Conservation (phyloP, 2,329 filamentous ascomycete species). For the Hymenotorrendiella dingleyae region DNA sequence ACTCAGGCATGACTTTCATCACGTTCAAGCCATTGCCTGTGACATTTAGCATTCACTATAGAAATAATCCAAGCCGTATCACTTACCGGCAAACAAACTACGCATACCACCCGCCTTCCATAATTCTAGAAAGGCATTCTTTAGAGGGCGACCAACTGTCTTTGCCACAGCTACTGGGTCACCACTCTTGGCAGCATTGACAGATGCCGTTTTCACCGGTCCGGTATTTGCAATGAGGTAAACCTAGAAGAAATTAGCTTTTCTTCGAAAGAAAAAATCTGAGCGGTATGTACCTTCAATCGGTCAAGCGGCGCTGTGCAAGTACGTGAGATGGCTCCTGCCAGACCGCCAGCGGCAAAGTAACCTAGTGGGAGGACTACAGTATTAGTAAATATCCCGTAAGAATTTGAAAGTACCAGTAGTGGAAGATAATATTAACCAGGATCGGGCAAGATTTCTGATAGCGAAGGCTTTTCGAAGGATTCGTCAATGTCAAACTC, state of each 20-base stretch:
- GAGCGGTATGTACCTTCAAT: slow-evolving; percentile 70
- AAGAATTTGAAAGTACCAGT: background rate
- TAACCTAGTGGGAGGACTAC: slow-evolving; percentile 71
- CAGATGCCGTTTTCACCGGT: slow-evolving; percentile 49
- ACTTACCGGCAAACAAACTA: slow-evolving; percentile 85
- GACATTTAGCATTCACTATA: slow-evolving; percentile 9
- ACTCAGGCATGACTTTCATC: slow-evolving; percentile 97
- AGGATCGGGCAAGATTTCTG: slow-evolving; percentile 63
- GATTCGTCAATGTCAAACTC: slow-evolving; percentile 12
- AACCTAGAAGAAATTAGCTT: slow-evolving; percentile 41
- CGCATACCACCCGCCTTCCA: slow-evolving; percentile 81
- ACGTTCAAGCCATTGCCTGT: slow-evolving; percentile 93
- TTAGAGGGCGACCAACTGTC: slow-evolving; percentile 62
- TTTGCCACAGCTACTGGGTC: slow-evolving; percentile 58
- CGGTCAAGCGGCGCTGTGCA: slow-evolving; percentile 94
- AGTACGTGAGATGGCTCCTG: slow-evolving; percentile 90
- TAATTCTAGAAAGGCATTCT: slow-evolving; percentile 68
- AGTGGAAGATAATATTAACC: slow-evolving; percentile 13
- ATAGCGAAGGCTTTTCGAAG: slow-evolving; percentile 26
- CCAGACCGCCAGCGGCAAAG: slow-evolving; percentile 90
- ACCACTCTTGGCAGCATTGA: slow-evolving; percentile 65
- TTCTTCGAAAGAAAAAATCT: too few species aligned
- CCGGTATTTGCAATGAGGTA: slow-evolving; percentile 91
- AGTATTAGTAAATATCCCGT: slow-evolving; percentile 1
- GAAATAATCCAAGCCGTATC: slow-evolving; percentile 7